Base-by-base conservation (phyloP, 805 yeast genomes). In the Starmera pachycereana region DNA sequence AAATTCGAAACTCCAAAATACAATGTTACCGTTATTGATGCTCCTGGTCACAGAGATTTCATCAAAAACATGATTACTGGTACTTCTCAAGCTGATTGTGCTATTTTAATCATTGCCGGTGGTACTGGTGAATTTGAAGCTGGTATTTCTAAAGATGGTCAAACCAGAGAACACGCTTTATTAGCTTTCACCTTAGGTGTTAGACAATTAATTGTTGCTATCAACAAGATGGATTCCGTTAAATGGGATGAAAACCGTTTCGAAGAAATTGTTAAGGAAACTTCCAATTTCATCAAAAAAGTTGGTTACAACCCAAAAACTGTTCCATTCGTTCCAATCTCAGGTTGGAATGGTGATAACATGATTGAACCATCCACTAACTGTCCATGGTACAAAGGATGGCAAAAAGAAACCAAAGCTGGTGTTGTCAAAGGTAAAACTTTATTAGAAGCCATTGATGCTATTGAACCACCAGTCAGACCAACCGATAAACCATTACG, bases 21-120 rank as follows among this genome's bases (percentile, higher is more conserved):
- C 84, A 76, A 81, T 66, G 94, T 84, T 63, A 85, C 95, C 63
- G 92, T 85, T 62, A 85, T 84, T 68, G 94, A 84, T 66, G 92
- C 94, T 63, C 94, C 94, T 69, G 94, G 94, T 72, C 94, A 83
- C 86, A 81, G 90, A 76, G 94, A 84, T 79, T 83, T 83, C 88
- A 84, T 83, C 79, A 83, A 83, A 83, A 83, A 83, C 76, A 83
- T 83, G 94, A 84, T 83, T 69, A 83, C 94, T 63, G 94, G 94
- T 82, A 84, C 94, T 62, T 83, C 94, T 63, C 94, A 83, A 74
- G 92, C 92, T 69, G 94, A 83, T 70, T 83, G 92, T 71, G 94
- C 94, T 66, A 80, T 83, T 60, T 81, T 83, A 68, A 84, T 83
- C 66, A 84, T 84, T 65, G 90, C 92, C 63, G 88, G 88, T 74